Base-by-base conservation (phyloP, 306 rosid genomes). In the Astragalus glycyphyllos region DNA sequence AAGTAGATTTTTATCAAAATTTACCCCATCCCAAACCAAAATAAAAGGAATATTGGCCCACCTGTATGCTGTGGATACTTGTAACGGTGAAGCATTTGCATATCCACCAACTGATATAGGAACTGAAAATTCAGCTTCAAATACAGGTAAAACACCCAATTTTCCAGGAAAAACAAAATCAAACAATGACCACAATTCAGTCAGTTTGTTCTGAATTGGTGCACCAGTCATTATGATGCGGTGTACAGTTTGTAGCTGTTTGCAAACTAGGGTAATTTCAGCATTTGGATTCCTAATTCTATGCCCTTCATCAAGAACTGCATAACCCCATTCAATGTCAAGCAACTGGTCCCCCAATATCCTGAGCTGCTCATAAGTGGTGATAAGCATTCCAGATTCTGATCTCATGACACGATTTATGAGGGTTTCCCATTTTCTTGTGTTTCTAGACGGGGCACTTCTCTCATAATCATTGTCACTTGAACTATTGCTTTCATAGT, bases 141-240 rank as follows among this genome's bases (percentile, higher is more conserved):
- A 94, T 62, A 94, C 84, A 80, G 98, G 98, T 84, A 90, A 86
- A 67, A 94, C 98, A 76, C 98, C 98, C 81, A 94, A 81, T 82
- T 90, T 94, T 71, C 98, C 98, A 72, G 98, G 98, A 79, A 94
- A 94, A 80, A 94, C 98, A 83, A 94, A 94, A 84, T 94, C 98
- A 89, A 90, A 94, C 87, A 94, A 83, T 63, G 98, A 94, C 98
- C 98, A 94, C 59, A 94, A 77, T 79, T 94, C 98, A 37, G 85
- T 65, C 87, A 94, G 81, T 79, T 87, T 90, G 85, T 94, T 94
- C 90, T 94, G 98, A 86, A 94, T 94, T 71, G 98, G 98, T 57
- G 97, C 84, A 71, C 98, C 98, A n/a, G 96, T 84, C 97, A 94
- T 90, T 79, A 94, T 89, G 71, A 94, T 80, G 46, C 97, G 98